These are phyloP conservation scores for Debaryomyces fabryi DNA, from an alignment of 1,139 yeast species.

Conservation along the genomic window DNA sequence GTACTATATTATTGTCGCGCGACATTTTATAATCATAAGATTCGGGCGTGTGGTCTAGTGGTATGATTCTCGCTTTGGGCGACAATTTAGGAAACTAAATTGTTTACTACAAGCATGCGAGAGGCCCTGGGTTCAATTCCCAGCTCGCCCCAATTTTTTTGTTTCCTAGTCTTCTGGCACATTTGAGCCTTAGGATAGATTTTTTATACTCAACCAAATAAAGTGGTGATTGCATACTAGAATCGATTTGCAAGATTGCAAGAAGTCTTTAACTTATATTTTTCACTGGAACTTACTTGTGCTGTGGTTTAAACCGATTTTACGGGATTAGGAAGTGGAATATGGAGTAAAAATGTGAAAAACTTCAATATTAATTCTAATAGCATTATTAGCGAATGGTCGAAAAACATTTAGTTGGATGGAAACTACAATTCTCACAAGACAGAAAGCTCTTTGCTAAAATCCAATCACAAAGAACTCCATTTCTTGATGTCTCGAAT, in stretches of 20 bases:
- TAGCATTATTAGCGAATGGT: constrained; percentile 63
- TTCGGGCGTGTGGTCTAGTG: constrained; percentile 24
- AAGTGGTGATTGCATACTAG: too few species aligned
- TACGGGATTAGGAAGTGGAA: too few species aligned
- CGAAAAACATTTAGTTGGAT: constrained; percentile 85
- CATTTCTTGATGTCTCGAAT: constrained; percentile 61
- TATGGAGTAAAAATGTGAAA: too few species aligned
- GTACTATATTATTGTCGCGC: too few species aligned
- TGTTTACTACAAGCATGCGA: constrained; percentile 18
- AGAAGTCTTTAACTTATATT: too few species aligned
- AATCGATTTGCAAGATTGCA: too few species aligned
- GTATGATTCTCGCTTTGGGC: constrained; percentile 24
- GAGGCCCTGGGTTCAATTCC: constrained; percentile 24
- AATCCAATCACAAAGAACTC: constrained; percentile 57
- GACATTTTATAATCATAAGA: too few species aligned
- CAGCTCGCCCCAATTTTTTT: constrained; percentile 24
- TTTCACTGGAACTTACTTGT: too few species aligned
- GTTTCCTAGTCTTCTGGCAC: too few species aligned
- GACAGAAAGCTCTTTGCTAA: constrained; percentile 76
- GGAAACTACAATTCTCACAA: constrained; percentile 89
- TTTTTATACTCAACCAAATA: too few species aligned
- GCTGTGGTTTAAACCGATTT: too few species aligned
- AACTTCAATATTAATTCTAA: constrained; percentile 58
- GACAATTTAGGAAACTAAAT: constrained; percentile 13
- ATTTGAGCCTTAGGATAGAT: too few species aligned